Conservation (phyloP, 139 green algal species). For the Micractinium sp. region DNA sequence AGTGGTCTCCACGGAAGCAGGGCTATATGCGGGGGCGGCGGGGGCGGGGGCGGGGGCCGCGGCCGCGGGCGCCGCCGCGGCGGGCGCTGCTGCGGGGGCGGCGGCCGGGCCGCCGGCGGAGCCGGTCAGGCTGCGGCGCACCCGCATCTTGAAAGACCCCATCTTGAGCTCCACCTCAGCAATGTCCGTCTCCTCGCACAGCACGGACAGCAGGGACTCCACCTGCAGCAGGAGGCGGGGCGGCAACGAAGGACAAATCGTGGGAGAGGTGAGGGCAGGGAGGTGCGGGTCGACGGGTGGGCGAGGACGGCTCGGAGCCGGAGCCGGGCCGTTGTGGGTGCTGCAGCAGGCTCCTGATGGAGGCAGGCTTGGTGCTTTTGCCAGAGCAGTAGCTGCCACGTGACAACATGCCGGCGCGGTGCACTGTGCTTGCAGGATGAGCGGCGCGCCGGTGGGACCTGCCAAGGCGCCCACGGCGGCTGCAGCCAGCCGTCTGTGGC, state of each 20-base stretch:
- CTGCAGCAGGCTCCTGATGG: not conserved
- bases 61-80: conserved; percentile 19
- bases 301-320: not conserved
- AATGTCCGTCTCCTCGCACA: conserved; percentile 87
- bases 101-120: conserved; percentile 7
- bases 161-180: conserved; percentile 87
- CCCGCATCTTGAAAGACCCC: conserved; percentile 75
- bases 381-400: too few species aligned
- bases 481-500: not conserved
- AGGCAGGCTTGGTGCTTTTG: too few species aligned
- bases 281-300: not conserved
- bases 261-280: not conserved
- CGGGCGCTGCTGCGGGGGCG: conserved; percentile 28
- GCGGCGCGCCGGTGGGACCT: too few species aligned
- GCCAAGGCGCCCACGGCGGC: not conserved
- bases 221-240: conserved; percentile 61
- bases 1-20: conserved; percentile 38
- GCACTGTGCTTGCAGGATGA: too few species aligned
- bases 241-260: not conserved
- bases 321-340: not conserved
- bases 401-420: too few species aligned
- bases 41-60: conserved; percentile 22
- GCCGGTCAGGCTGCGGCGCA: conserved; percentile 64
- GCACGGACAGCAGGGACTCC: conserved; percentile 67
- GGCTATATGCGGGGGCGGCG: not conserved